phyloP scores from a whole-genome alignment of 768 basidiomycete genomes.

The Suillus lakei region DNA sequence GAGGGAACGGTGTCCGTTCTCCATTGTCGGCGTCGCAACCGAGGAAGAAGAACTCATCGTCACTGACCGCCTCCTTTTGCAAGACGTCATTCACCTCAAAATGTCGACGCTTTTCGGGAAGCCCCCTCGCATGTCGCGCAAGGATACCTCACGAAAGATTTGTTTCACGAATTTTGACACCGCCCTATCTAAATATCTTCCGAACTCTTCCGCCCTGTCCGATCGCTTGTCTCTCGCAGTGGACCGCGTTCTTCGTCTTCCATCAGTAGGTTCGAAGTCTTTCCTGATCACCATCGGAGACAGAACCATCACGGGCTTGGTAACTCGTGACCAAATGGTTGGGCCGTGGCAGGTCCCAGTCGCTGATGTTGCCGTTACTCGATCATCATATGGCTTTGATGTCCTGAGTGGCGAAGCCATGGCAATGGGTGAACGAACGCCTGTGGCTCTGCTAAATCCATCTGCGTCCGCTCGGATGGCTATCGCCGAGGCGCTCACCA shows the following conservation, averaged over 20 bases:
- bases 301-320: slow-evolving; percentile 90
- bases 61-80: slow-evolving; percentile 80
- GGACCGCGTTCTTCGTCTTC: slow-evolving; percentile 85
- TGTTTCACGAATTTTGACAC: slow-evolving; percentile 67
- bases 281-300: slow-evolving; percentile 99
- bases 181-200: slow-evolving; percentile 69
- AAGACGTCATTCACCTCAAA: slow-evolving; percentile 83
- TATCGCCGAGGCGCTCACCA: slow-evolving; percentile 91
- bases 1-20: slow-evolving; percentile 93
- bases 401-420: slow-evolving; percentile 89
- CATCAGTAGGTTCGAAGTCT: slow-evolving; percentile 92
- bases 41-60: slow-evolving; percentile 82
- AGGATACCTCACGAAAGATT: slow-evolving; percentile 54
- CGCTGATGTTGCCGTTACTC: slow-evolving; percentile 95
- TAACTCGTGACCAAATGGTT: slow-evolving; percentile 98
- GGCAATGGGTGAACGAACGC: slow-evolving; percentile 98
- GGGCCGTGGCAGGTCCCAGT: slow-evolving; percentile 99
- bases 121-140: slow-evolving; percentile 87
- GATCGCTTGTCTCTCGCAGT: slow-evolving; percentile 67
- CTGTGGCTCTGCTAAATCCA: slow-evolving; percentile 83
- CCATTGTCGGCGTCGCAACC: slow-evolving; percentile 89
- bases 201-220: slow-evolving; percentile 41
- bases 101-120: slow-evolving; percentile 98
- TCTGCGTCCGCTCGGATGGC: slow-evolving; percentile 96
- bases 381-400: slow-evolving; percentile 93